These are phyloP conservation scores for Boletus sp. DNA, from an alignment of 1,284 basidiomycete species.

Conservation along the genomic window DNA sequence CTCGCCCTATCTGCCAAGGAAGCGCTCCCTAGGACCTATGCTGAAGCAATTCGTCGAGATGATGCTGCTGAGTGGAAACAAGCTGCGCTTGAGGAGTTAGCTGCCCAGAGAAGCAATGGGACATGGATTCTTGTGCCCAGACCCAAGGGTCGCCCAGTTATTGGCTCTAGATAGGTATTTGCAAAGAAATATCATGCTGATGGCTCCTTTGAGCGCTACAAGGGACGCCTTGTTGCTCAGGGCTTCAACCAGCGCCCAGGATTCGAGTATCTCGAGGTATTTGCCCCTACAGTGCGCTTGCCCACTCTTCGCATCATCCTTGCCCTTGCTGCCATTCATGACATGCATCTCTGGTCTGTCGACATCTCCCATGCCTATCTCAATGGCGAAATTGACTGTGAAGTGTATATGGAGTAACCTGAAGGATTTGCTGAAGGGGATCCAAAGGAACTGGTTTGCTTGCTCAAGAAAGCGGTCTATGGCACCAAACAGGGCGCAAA, in stretches of 20 bases:
- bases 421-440: background rate
- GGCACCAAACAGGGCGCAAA: background rate
- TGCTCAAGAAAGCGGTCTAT: background rate
- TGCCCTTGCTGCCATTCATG: background rate
- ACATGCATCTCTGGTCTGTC: background rate
- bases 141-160: background rate
- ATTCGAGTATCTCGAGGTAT: background rate
- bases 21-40: background rate
- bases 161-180: background rate
- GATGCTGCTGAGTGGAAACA: background rate
- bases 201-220: background rate
- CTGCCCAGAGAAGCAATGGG: background rate
- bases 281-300: background rate
- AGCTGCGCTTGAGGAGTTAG: background rate
- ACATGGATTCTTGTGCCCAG: background rate
- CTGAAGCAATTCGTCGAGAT: background rate
- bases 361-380: too few relatives aligned
- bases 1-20: background rate
- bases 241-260: background rate
- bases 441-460: background rate
- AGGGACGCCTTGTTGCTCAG: background rate
- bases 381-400: too few relatives aligned
- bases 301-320: background rate
- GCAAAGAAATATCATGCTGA: background rate
- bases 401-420: background rate